phyloP scores from a whole-genome alignment of 345 rosid species.

The Firmiana major region DNA sequence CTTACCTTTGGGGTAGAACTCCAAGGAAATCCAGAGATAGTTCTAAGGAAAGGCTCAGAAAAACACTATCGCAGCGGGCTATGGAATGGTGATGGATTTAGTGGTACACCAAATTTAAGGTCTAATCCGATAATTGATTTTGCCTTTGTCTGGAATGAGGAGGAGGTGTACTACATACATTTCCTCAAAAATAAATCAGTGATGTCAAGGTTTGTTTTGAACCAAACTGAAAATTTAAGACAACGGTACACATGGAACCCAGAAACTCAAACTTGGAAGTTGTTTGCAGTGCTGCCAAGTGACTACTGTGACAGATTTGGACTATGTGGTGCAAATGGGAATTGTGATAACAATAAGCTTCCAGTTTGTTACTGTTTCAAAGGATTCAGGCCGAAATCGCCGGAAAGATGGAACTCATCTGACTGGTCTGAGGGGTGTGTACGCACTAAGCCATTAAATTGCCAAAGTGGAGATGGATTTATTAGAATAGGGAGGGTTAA shows the following conservation, averaged over 20 bases:
- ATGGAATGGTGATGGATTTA: slow-evolving; percentile 43
- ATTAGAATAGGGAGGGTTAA: slow-evolving; percentile 25
- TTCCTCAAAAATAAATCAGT: too few species aligned
- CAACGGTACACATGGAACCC: slow-evolving; percentile 27
- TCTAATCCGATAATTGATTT: neutral
- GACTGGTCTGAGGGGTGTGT: slow-evolving; percentile 45
- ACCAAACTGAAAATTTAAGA: too few species aligned
- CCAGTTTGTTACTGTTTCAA: slow-evolving; percentile 37
- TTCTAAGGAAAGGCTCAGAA: slow-evolving; percentile 12
- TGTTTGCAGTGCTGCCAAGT: slow-evolving; percentile 23
- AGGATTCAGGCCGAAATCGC: slow-evolving; percentile 34
- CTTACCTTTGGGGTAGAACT: slow-evolving; percentile 25
- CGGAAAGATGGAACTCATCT: slow-evolving; percentile 25
- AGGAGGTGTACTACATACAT: slow-evolving; percentile 8
- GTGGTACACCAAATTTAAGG: slow-evolving; percentile 6
- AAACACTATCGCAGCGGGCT: slow-evolving; percentile 30
- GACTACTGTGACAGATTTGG: slow-evolving; percentile 35
- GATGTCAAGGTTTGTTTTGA: too few species aligned
- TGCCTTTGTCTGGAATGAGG: slow-evolving; percentile 23
- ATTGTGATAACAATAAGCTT: slow-evolving; percentile 24
- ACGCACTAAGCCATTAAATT: slow-evolving; percentile 20
- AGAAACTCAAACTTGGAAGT: slow-evolving; percentile 19
- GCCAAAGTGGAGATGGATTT: slow-evolving; percentile 30
- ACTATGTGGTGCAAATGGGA: slow-evolving; percentile 36
- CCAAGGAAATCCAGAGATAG: slow-evolving; percentile 35